A percentile compares a stretch with the other conserved stretches of the same genome.
Conservation (phyloP, 2,329 filamentous ascomycete species). For the Orbilia blumenaviensis region DNA sequence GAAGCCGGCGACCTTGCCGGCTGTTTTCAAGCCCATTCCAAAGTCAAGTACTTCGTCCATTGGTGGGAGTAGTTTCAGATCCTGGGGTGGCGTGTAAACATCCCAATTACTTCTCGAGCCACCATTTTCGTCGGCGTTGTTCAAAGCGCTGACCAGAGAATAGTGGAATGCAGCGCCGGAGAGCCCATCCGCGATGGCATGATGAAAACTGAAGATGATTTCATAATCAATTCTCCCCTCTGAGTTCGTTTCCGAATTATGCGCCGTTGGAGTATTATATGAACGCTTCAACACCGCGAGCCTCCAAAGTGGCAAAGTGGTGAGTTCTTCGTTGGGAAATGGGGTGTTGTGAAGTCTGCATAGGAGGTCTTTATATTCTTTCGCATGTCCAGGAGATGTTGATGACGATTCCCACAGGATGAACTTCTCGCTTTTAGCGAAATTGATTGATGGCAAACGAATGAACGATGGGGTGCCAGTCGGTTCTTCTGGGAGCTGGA, state of each 20-base stretch:
- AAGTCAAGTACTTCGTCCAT: constrained; percentile 42
- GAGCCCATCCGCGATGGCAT: constrained; percentile 67
- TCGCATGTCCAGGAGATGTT: constrained; percentile 59
- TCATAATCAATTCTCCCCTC: constrained; percentile 62
- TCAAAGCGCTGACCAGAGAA: constrained; percentile 63
- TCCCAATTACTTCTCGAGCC: neutral
- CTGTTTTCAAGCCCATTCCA: constrained; percentile 36
- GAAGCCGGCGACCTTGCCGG: constrained; percentile 8
- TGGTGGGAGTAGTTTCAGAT: constrained; percentile 27
- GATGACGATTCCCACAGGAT: constrained; percentile 62
- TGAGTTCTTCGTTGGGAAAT: constrained; percentile 21
- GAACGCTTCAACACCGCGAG: constrained; percentile 22
- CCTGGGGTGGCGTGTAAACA: constrained; percentile 21
- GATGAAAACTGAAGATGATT: constrained; percentile 65
- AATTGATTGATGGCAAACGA: constrained; percentile 62
- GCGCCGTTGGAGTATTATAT: constrained; percentile 48
- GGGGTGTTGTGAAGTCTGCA: constrained; percentile 13
- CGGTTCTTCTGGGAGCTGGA: constrained; percentile 62
- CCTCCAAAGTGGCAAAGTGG: constrained; percentile 29
- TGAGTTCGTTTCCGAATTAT: constrained; percentile 16
- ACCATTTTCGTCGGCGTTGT: constrained; percentile 31
- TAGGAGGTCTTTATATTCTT: constrained; percentile 54
- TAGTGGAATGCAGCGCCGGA: constrained; percentile 66
- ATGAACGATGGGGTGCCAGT: constrained; percentile 64
- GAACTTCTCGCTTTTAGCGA: constrained; percentile 58